Evolutionary conservation across 2,329 filamentous ascomycete genomes (phyloP).

Genomic region (Aureobasidium uvarum): DNA sequence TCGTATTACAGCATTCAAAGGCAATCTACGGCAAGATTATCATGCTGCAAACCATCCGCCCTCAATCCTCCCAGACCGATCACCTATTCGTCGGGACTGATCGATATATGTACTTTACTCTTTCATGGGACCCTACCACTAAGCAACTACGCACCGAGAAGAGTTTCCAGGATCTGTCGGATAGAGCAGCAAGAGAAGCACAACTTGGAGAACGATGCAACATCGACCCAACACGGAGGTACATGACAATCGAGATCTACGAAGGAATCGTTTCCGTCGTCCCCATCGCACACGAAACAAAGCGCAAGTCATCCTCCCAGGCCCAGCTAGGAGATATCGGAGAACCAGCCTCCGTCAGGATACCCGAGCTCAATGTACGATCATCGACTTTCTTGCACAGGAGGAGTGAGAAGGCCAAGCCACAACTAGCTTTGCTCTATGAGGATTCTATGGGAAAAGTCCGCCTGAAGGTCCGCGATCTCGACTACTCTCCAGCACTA

Average conservation of each 20-base stretch:
- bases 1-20: slow-evolving; percentile 65
- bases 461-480: slow-evolving; percentile 55
- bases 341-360: slow-evolving; percentile 59
- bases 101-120: slow-evolving; percentile 83
- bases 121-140: slow-evolving; percentile 70
- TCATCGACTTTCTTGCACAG: slow-evolving; percentile 65
- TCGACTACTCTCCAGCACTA: slow-evolving; percentile 52
- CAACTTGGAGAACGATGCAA: slow-evolving; percentile 80
- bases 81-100: slow-evolving; percentile 92
- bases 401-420: slow-evolving; percentile 44
- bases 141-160: slow-evolving; percentile 57
- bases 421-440: slow-evolving; percentile 64
- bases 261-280: slow-evolving; percentile 66
- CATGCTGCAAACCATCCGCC: slow-evolving; percentile 77
- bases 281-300: slow-evolving; percentile 56
- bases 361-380: slow-evolving; percentile 65
- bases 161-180: slow-evolving; percentile 59
- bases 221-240: slow-evolving; percentile 73
- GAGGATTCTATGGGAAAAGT: slow-evolving; percentile 60
- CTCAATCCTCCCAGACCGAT: slow-evolving; percentile 70
- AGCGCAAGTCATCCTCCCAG: slow-evolving; percentile 52
- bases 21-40: slow-evolving; percentile 81
- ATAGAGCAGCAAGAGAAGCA: slow-evolving; percentile 65
- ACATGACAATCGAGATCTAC: slow-evolving; percentile 66
- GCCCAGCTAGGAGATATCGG: slow-evolving; percentile 57